Evolutionary conservation across 176 grass and related monocot genomes (phyloP).

Genomic region (Olyra latifolia): DNA sequence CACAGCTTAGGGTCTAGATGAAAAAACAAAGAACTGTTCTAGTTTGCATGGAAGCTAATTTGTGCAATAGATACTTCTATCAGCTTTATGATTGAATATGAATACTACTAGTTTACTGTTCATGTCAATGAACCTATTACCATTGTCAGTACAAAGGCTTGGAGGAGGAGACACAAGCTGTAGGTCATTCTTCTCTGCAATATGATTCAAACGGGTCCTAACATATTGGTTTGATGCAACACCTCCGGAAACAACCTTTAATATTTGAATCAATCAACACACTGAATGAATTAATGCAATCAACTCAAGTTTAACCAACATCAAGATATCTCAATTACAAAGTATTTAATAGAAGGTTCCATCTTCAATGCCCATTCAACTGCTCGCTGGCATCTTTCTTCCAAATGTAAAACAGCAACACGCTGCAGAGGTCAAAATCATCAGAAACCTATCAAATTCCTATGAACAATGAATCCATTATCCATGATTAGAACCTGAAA

Average conservation of each 20-base stretch:
- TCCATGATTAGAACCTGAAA: constrained; percentile 68
- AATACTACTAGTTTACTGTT: background rate
- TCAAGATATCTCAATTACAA: constrained; percentile 63
- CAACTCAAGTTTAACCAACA: constrained; percentile 20
- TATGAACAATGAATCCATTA: background rate
- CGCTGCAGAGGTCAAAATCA: constrained; percentile 49
- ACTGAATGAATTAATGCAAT: background rate
- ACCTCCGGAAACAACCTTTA: constrained; percentile 94
- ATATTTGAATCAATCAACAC: constrained; percentile 24
- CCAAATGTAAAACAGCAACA: constrained; percentile 95
- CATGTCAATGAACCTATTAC: constrained; percentile 47
- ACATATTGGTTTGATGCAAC: constrained; percentile 94
- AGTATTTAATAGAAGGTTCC: constrained; percentile 84
- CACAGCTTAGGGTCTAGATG: background rate
- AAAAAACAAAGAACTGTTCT: constrained; percentile 16
- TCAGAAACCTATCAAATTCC: constrained; percentile 15
- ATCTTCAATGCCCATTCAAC: constrained; percentile 98
- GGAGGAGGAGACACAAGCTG: constrained; percentile 81
- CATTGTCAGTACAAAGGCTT: constrained; percentile 94
- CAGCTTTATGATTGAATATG: background rate
- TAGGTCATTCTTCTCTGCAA: constrained; percentile 64
- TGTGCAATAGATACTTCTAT: constrained; percentile 1
- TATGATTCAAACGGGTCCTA: constrained; percentile 60
- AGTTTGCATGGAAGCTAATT: background rate
- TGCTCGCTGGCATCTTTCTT: constrained; percentile 93